Evolutionary conservation across 108 stramenopile species (phyloP).

Genomic region (Epithemia pelagica): DNA sequence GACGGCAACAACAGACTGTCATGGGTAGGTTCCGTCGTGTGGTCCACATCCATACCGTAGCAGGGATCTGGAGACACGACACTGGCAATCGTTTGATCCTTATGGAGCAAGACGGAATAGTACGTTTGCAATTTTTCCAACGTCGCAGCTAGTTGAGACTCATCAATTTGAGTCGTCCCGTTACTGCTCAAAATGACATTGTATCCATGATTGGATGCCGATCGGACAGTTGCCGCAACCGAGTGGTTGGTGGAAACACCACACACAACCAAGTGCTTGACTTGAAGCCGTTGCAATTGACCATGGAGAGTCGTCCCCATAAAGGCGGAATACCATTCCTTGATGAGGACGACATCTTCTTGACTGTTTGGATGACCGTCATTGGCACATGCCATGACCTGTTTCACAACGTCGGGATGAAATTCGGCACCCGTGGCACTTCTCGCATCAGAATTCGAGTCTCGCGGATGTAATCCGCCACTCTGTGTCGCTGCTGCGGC

Average conservation of each 20-base stretch:
- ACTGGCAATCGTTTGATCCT: background rate
- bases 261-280: background rate
- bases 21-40: background rate
- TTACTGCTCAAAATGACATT: background rate
- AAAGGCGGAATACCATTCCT: constrained; percentile 9
- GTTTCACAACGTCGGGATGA: constrained; percentile 1
- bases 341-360: background rate
- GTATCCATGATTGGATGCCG: constrained; percentile 3
- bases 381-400: background rate
- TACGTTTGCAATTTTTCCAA: background rate
- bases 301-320: constrained; percentile 4
- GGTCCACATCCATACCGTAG: background rate
- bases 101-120: background rate
- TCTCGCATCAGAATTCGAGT: background rate
- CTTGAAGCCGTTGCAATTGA: background rate
- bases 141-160: background rate
- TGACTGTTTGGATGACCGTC: background rate
- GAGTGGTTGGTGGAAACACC: background rate
- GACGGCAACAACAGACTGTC: background rate
- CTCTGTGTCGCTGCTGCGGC: background rate
- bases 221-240: constrained; percentile 6
- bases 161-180: constrained; percentile 4
- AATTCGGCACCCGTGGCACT: background rate
- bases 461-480: no score
- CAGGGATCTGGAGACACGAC: background rate